These are phyloP conservation scores for Albifimbria verrucaria DNA, from an alignment of 2,329 filamentous ascomycete species.

Conservation along the genomic window DNA sequence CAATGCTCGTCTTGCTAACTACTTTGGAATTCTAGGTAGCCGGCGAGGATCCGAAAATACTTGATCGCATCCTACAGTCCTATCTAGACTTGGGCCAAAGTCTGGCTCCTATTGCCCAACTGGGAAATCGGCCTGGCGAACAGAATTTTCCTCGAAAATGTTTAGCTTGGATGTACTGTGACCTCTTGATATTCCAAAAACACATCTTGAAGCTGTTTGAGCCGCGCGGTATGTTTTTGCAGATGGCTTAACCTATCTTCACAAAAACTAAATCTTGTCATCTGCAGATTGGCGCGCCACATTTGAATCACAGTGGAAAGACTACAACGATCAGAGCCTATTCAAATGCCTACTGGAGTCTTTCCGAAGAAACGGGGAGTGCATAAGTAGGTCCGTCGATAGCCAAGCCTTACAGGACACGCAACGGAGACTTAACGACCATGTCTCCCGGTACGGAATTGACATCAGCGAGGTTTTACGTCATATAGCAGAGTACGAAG, in stretches of 20 bases:
- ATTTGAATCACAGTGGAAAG: not conserved
- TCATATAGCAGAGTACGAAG: not conserved
- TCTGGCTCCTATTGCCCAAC: not conserved
- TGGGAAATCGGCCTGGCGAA: not conserved
- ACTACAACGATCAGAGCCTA: not conserved
- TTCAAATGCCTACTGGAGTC: not conserved
- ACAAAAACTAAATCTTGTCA: not conserved
- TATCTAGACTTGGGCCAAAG: not conserved
- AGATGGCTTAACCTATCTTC: not conserved
- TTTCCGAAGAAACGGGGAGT: not conserved
- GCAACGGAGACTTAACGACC: conserved; percentile 1
- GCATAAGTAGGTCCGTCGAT: not conserved
- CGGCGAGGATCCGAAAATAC: not conserved
- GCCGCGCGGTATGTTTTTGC: not conserved
- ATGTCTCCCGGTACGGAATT: not conserved
- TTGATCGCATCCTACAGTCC: not conserved
- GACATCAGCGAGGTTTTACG: not conserved
- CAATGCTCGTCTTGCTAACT: too few species aligned
- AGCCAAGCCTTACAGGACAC: not conserved
- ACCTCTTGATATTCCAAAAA: not conserved
- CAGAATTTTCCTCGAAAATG: not conserved
- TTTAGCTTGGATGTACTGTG: not conserved
- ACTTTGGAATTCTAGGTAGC: not conserved
- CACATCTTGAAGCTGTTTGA: not conserved
- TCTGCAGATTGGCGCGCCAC: not conserved